Conservation (phyloP, 2,329 filamentous ascomycete species). For the Xylariaceae sp. region DNA sequence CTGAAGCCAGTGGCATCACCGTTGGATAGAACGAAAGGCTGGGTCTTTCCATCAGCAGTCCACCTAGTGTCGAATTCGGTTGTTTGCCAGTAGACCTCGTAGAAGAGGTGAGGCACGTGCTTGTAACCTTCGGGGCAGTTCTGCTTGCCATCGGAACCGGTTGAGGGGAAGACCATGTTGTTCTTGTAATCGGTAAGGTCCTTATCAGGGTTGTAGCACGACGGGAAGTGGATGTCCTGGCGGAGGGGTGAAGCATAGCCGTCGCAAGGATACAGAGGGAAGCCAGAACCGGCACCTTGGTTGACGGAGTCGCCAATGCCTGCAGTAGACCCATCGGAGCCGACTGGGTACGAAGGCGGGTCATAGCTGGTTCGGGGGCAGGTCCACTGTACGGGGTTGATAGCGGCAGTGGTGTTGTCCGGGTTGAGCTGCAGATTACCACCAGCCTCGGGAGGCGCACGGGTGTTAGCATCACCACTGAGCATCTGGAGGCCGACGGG, state of each 20-base stretch:
- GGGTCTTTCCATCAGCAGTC: conserved; percentile 47
- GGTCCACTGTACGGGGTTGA: conserved; percentile 55
- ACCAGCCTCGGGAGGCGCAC: conserved; percentile 52
- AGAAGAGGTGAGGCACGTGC: conserved; percentile 55
- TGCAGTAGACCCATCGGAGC: conserved; percentile 50
- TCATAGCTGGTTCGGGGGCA: conserved; percentile 51
- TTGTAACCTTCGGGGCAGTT: conserved; percentile 53
- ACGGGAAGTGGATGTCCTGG: conserved; percentile 67
- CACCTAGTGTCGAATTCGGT: conserved; percentile 47
- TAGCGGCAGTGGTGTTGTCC: conserved; percentile 37
- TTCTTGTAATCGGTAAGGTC: conserved; percentile 56
- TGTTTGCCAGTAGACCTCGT: conserved; percentile 59
- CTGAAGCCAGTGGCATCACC: conserved; percentile 68
- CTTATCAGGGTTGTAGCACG: conserved; percentile 65
- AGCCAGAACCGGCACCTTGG: conserved; percentile 55
- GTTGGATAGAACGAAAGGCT: conserved; percentile 65
- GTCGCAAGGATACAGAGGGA: conserved; percentile 68
- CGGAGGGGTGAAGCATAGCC: conserved; percentile 57
- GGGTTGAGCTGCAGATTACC: conserved; percentile 48
- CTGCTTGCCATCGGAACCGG: conserved; percentile 37
- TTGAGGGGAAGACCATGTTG: conserved; percentile 63
- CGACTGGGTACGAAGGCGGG: conserved; percentile 47
- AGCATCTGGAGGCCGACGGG: conserved; percentile 69
- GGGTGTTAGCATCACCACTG: conserved; percentile 56
- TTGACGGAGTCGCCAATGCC: conserved; percentile 53